A percentile compares a stretch with the other conserved stretches of the same genome.
phyloP scores from a whole-genome alignment of 768 basidiomycete genomes.

The Mrakia frigida region DNA sequence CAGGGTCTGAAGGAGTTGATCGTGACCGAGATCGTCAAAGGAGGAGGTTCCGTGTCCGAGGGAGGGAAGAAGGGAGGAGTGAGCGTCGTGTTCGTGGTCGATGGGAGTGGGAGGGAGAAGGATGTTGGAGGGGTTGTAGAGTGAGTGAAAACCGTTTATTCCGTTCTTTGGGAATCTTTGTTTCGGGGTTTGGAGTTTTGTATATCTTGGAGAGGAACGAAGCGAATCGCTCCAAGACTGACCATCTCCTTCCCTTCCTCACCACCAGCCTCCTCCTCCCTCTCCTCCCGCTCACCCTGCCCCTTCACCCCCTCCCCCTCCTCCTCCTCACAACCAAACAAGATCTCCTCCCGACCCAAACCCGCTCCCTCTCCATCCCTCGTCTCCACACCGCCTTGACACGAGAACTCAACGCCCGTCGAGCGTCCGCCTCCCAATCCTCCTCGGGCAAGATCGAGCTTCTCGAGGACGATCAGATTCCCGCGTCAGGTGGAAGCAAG shows the following conservation, averaged over 20 bases:
- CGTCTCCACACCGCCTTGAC: slow-evolving; percentile 27
- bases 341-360: slow-evolving; percentile 22
- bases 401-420: slow-evolving; percentile 31
- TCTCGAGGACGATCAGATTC: slow-evolving; percentile 16
- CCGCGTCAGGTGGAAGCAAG: too few relatives aligned
- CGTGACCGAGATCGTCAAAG: slow-evolving; percentile 14
- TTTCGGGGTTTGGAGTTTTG: too few relatives aligned
- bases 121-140: slow-evolving; percentile 27
- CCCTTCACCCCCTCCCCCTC: slow-evolving; percentile 23
- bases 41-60: background rate
- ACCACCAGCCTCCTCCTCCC: slow-evolving; percentile 19
- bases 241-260: background rate
- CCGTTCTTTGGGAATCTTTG: background rate
- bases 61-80: background rate
- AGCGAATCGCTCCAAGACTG: background rate
- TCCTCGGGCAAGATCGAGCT: slow-evolving; percentile 24
- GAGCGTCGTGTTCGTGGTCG: slow-evolving; percentile 30
- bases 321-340: slow-evolving; percentile 29
- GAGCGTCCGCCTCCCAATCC: background rate
- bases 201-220: too few relatives aligned
- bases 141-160: slow-evolving; percentile 3
- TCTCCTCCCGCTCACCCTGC: slow-evolving; percentile 23
- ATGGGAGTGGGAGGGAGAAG: slow-evolving; percentile 26
- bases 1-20: slow-evolving; percentile 8
- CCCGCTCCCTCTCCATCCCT: slow-evolving; percentile 28